Conservation (phyloP, 1,284 basidiomycete species). For the Malassezia yamatoensis region DNA sequence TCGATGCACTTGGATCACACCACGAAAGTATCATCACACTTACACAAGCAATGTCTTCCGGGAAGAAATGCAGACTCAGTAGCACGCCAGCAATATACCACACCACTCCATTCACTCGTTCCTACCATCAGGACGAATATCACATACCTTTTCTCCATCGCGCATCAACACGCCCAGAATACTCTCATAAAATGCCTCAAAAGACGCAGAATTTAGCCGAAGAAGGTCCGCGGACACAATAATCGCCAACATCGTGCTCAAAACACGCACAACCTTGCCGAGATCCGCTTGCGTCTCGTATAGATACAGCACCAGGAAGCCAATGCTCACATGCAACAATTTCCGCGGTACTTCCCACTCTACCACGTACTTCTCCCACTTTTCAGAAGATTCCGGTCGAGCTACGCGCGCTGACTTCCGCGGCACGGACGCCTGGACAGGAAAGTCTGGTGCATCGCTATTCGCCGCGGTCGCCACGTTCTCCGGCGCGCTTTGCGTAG, state of each 20-base stretch:
- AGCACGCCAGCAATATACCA: slow-evolving; percentile 92
- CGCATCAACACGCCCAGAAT: slow-evolving; percentile 82
- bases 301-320: slow-evolving; percentile 72
- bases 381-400: neutral
- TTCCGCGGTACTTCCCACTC: slow-evolving; percentile 76
- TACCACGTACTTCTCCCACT: slow-evolving; percentile 7
- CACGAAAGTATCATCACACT: slow-evolving; percentile 61
- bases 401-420: neutral
- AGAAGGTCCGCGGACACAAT: slow-evolving; percentile 69
- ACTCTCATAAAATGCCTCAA: slow-evolving; percentile 68
- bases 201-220: slow-evolving; percentile 60
- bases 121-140: slow-evolving; percentile 13
- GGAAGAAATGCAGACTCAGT: slow-evolving; percentile 59
- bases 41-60: slow-evolving; percentile 43
- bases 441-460: neutral
- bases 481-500: neutral
- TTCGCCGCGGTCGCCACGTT: slow-evolving; percentile 9
- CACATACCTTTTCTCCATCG: slow-evolving; percentile 68
- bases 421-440: slow-evolving; percentile 7
- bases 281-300: slow-evolving; percentile 51
- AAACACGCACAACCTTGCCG: slow-evolving; percentile 56
- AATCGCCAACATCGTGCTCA: slow-evolving; percentile 61
- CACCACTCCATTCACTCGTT: slow-evolving; percentile 61
- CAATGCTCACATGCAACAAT: slow-evolving; percentile 77
- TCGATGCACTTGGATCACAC: slow-evolving; percentile 92